Evolutionary conservation across 2,329 filamentous ascomycete genomes (phyloP).

Genomic region (Periconia macrospinosa): DNA sequence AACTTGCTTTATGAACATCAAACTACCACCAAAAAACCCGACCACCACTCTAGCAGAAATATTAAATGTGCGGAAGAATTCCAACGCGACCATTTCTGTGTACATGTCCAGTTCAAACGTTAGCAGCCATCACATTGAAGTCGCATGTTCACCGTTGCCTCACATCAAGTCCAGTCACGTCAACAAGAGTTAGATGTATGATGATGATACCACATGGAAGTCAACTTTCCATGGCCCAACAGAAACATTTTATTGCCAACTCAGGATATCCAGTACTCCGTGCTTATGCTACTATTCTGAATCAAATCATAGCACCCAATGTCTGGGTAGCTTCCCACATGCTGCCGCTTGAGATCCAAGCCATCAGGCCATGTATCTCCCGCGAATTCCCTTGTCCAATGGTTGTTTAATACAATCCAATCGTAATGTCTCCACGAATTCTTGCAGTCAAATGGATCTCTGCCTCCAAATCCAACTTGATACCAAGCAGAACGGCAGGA

Average conservation of each 20-base stretch:
- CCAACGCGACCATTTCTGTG: too few species aligned
- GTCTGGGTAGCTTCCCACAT: neutral
- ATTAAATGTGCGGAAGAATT: too few species aligned
- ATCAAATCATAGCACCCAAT: neutral
- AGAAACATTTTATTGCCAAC: constrained; percentile 14
- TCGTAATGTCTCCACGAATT: constrained; percentile 62
- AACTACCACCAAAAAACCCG: too few species aligned
- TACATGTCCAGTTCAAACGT: too few species aligned
- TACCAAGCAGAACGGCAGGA: constrained; percentile 61
- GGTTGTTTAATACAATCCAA: constrained; percentile 56
- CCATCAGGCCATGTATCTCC: neutral
- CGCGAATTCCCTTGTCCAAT: neutral
- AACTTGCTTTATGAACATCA: too few species aligned
- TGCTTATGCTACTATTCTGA: constrained; percentile 1
- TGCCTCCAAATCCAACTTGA: constrained; percentile 66
- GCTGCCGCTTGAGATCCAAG: neutral
- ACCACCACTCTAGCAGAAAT: too few species aligned
- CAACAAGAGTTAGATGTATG: too few species aligned
- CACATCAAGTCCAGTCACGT: too few species aligned
- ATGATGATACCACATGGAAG: too few species aligned
- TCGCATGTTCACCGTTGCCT: too few species aligned
- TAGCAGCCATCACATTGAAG: too few species aligned
- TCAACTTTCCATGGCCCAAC: neutral
- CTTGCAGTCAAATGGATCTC: constrained; percentile 64
- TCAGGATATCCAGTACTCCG: constrained; percentile 13